phyloP scores from a whole-genome alignment of 768 basidiomycete species.

The Tricholoma furcatifolium region DNA sequence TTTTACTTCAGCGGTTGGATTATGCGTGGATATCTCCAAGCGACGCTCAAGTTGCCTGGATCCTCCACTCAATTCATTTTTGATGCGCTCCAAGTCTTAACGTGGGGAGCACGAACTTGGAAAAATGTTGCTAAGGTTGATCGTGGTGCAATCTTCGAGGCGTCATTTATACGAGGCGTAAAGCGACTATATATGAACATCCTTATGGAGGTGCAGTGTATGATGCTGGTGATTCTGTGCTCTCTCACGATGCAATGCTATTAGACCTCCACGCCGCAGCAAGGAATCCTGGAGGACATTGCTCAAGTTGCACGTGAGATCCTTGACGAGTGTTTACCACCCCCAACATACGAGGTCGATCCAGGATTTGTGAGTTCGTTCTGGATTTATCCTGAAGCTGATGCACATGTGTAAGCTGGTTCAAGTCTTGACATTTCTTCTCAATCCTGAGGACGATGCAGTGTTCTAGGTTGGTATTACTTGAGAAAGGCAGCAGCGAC shows the following conservation, averaged over 20 bases:
- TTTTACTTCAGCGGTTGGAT: constrained; percentile 33
- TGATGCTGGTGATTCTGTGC: background rate
- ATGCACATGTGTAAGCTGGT: constrained; percentile 33
- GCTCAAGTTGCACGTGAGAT: constrained; percentile 29
- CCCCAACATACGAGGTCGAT: constrained; percentile 14
- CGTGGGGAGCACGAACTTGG: constrained; percentile 42
- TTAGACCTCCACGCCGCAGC: constrained; percentile 13
- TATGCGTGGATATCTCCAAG: constrained; percentile 34
- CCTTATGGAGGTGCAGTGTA: constrained; percentile 29
- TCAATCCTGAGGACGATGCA: constrained; percentile 1
- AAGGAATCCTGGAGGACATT: constrained; percentile 28
- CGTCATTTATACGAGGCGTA: constrained; percentile 41
- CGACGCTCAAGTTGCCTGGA: constrained; percentile 10
- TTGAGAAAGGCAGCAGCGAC: constrained; percentile 14
- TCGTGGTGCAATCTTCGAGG: constrained; percentile 42
- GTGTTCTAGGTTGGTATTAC: constrained; percentile 30
- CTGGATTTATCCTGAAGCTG: constrained; percentile 34
- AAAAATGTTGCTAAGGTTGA: constrained; percentile 34
- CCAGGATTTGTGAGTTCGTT: constrained; percentile 34
- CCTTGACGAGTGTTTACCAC: constrained; percentile 27
- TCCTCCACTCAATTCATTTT: constrained; percentile 33
- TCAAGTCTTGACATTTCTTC: background rate
- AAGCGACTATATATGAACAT: constrained; percentile 31
- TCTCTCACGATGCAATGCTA: background rate
- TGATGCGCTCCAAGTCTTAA: constrained; percentile 36